Percentiles rank a stretch among this genome's conserved stretches.
Conservation (phyloP, 805 yeast species). For the Candida ponderosae region DNA sequence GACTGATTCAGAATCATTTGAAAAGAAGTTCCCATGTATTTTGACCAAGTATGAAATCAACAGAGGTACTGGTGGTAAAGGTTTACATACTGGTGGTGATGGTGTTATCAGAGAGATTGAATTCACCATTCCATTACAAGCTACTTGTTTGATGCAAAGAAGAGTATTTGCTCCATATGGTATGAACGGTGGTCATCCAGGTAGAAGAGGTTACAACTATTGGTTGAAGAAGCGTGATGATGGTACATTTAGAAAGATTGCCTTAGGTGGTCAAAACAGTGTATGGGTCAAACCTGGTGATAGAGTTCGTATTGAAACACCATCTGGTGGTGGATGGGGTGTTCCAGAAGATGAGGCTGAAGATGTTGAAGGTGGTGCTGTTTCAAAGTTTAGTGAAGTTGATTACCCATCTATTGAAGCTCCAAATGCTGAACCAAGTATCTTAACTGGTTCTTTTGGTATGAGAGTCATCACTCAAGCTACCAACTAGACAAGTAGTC, state of each 20-base stretch:
- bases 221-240: slow-evolving; percentile 18
- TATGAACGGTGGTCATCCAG: slow-evolving; percentile 37
- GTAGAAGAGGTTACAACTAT: slow-evolving; percentile 31
- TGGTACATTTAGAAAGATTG: slow-evolving; percentile 17
- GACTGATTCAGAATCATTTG: slow-evolving; percentile 42
- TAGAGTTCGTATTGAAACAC: slow-evolving; percentile 22
- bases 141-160: slow-evolving; percentile 36
- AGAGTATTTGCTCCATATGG: slow-evolving; percentile 43
- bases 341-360: slow-evolving; percentile 20
- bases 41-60: slow-evolving; percentile 33
- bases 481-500: slow-evolving; percentile 2
- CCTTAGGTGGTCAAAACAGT: slow-evolving; percentile 4
- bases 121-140: slow-evolving; percentile 26
- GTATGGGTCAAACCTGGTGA: slow-evolving; percentile 24
- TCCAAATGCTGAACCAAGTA: slow-evolving; percentile 1
- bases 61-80: slow-evolving; percentile 35
- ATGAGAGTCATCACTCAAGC: slow-evolving; percentile 2
- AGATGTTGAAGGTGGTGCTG: slow-evolving; percentile 28
- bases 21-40: slow-evolving; percentile 38
- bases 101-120: slow-evolving; percentile 38
- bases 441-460: slow-evolving; percentile 3
- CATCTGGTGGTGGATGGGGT: slow-evolving; percentile 35
- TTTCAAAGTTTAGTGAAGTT: slow-evolving; percentile 32
- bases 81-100: slow-evolving; percentile 37
- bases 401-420: slow-evolving; percentile 1